Conservation (phyloP, 2,329 filamentous ascomycete species). For the Pseudogymnoascus verrucosus region DNA sequence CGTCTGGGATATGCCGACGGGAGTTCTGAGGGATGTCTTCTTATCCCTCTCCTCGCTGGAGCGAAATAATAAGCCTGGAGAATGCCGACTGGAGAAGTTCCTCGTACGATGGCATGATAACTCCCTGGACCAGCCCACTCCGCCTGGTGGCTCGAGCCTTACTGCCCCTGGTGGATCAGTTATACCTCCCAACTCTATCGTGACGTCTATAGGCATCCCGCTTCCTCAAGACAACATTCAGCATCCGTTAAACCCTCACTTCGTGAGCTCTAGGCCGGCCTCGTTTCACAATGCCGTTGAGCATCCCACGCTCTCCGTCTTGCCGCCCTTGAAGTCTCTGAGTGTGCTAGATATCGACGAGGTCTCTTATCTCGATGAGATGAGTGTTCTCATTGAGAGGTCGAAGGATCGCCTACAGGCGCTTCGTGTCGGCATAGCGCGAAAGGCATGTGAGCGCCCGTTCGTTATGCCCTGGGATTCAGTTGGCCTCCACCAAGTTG, state of each 20-base stretch:
- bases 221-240: constrained; percentile 21
- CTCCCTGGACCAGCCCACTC: constrained; percentile 23
- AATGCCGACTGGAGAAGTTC: constrained; percentile 62
- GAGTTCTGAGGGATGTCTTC: constrained; percentile 73
- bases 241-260: constrained; percentile 24
- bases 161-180: not conserved
- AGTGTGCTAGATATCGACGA: constrained; percentile 77
- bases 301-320: constrained; percentile 70
- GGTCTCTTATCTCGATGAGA: constrained; percentile 73
- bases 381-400: constrained; percentile 66
- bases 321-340: constrained; percentile 66
- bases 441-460: constrained; percentile 36
- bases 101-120: constrained; percentile 85
- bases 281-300: constrained; percentile 56
- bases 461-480: constrained; percentile 59
- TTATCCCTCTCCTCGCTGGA: constrained; percentile 64
- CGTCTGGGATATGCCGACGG: constrained; percentile 84
- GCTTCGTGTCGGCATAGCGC: constrained; percentile 64
- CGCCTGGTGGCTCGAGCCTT: not conserved
- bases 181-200: constrained; percentile 16
- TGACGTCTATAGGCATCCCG: constrained; percentile 36
- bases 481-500: constrained; percentile 53
- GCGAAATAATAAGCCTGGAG: constrained; percentile 37
- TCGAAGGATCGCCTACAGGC: constrained; percentile 61
- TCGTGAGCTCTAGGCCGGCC: constrained; percentile 25